Evolutionary conservation across 345 rosid species (phyloP), one percentile per base, ranked within the genome.

Genomic region (Camelina neglecta): DNA sequence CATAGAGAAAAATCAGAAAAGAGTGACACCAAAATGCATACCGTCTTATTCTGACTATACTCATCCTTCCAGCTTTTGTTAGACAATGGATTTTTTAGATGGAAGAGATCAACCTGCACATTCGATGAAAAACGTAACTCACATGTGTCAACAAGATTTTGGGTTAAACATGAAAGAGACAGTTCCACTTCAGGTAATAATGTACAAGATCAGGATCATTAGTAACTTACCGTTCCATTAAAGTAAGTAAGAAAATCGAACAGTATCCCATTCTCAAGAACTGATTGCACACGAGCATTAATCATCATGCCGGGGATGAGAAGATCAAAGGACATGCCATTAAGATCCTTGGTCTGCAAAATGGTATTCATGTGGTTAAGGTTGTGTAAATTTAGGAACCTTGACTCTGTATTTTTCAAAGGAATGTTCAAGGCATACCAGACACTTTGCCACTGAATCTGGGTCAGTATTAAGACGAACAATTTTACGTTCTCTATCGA

Each of bases 281-380:
- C 89, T 16, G 99, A 87, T 81, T 84, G 87, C 56, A 95, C 96
- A 24, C 87, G 88, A 57, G 96, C 89, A 80, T 83, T 90, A 74
- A 95, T 89, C 97, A 95, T 82, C 97, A 90, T 89, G 79, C 99
- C 99, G 56, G 99, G 99, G 70, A 83, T 69, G 58, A 95, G 97
- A 83, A 89, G 92, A 83, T 95, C 99, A 79, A 95, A 86, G 56
- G 97, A 92, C 74, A 95, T 84, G 61, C 99, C 97, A 81, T 81
- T 90, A 70, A 89, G 81, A 79, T 88, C 97, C 84, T 89, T 92
- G 80, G 93, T 85, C 99, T 95, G 87, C 33, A 71, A 39, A 79
- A 60, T 60, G 53, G 78, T 65, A 63, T 21, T 35, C 62, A 76
- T 59, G 62, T 39, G 13, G 60, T 51, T 61, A 64, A 24, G 72